phyloP scores from a whole-genome alignment of 441 rosid genomes.

The Syzygium malaccense region DNA sequence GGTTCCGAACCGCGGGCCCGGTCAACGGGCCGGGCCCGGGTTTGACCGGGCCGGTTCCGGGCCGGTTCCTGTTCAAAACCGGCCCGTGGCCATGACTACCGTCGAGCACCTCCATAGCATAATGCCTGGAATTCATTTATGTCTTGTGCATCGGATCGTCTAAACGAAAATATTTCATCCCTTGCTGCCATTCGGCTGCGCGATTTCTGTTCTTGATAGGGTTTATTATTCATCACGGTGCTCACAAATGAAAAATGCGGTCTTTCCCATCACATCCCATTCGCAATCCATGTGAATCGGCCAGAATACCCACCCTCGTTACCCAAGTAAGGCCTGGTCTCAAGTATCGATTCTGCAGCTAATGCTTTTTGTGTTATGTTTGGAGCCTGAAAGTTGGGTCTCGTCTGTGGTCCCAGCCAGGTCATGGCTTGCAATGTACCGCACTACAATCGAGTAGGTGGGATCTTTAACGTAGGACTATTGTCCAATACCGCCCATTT shows the following conservation, averaged over 20 bases:
- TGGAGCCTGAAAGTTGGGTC: background rate
- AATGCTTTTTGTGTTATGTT: background rate
- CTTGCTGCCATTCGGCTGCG: too few species aligned
- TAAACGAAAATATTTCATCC: too few species aligned
- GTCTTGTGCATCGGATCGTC: too few species aligned
- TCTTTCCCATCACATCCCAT: background rate
- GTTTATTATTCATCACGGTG: background rate
- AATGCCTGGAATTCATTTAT: background rate
- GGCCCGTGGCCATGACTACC: too few species aligned
- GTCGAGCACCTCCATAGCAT: too few species aligned
- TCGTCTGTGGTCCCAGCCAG: background rate
- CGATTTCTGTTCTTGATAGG: background rate
- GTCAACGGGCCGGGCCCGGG: too few species aligned
- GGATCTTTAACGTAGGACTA: background rate
- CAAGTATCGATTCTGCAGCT: background rate
- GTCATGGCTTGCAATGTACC: background rate
- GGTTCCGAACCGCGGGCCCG: too few species aligned
- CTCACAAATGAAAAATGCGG: background rate
- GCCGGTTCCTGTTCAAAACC: too few species aligned
- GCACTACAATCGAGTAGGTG: too few species aligned
- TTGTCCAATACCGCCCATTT: background rate
- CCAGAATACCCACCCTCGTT: fast-evolving
- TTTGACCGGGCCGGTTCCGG: too few species aligned
- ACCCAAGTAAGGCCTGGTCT: background rate
- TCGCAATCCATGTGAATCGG: background rate